Base-by-base conservation (phyloP, 805 yeast species). In the Saturnispora serradocipensis region DNA sequence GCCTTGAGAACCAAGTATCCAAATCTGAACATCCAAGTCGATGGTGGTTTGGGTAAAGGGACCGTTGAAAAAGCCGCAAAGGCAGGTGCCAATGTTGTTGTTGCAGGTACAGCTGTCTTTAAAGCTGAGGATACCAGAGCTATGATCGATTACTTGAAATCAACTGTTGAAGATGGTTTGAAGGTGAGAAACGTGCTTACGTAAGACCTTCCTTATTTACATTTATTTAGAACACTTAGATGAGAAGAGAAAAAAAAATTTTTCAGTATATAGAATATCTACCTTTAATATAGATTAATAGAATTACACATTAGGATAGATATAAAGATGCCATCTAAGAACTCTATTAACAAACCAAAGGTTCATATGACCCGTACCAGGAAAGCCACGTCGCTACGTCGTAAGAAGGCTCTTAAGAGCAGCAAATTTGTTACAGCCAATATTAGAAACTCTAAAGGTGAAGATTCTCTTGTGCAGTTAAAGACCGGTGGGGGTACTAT, bases 51-150 rank as follows among this genome's bases (percentile, higher is more conserved):
- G 54, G 95, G 95, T 53, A 82, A 81, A 57, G 89, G 81, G 43
- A 93, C 96, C 2, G 83, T 91, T 46, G 85, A 81, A 50, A 76
- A 73, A 18, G 97, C 97, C 42, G 96, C 97, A n/a, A 76, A 79
- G 50, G 97, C 98, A 10, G 99, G 99, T 52, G 99, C 99, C 48
- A 93, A 93, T 64, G 97, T 90, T 46, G 89, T 93, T 63, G 99
- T 93, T 46, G 97, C 99, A 3, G 99, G 99, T 45, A 91, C 97
- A 15, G 78, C 95, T 47, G 95, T 91, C 15, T 93, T 90, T 72
- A 82, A 82, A 53, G 95, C 97, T 7, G 73, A 76, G 10, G 83
- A 84, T 58, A 97, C 98, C 20, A 72, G 71, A 10, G 85, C 80
- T 58, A 85, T 88, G 58, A 90, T 93, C 58, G 71, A 71, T 48